phyloP scores from a whole-genome alignment of 805 yeast species.

The Clavispora vitiphila region DNA sequence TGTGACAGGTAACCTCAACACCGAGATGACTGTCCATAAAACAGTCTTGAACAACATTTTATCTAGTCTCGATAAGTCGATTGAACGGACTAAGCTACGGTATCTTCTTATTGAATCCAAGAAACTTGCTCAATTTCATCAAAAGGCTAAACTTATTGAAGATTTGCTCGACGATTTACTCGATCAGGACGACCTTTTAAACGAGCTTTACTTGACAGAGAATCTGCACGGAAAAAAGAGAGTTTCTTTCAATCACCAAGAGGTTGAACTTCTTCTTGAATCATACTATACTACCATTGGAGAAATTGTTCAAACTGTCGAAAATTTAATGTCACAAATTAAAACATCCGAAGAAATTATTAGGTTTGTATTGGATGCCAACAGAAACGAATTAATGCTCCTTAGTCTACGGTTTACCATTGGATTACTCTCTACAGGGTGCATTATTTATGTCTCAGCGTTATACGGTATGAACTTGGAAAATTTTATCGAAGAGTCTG shows the following conservation, averaged over 20 bases:
- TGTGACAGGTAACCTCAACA: constrained; percentile 70
- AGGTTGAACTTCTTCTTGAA: constrained; percentile 85
- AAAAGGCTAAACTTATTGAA: constrained; percentile 75
- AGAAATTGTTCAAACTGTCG: constrained; percentile 89
- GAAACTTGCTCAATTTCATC: constrained; percentile 75
- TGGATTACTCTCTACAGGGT: constrained; percentile 77
- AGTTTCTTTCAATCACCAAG: constrained; percentile 65
- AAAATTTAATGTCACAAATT: constrained; percentile 73
- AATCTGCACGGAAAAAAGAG: constrained; percentile 41
- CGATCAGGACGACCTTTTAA: constrained; percentile 83
- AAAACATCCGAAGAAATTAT: constrained; percentile 92
- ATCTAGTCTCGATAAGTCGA: constrained; percentile 71
- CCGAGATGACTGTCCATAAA: constrained; percentile 82
- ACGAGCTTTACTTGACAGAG: constrained; percentile 74
- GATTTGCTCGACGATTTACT: constrained; percentile 80
- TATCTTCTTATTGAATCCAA: constrained; percentile 80
- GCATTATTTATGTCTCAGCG: constrained; percentile 76
- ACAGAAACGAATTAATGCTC: constrained; percentile 88
- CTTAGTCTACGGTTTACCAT: constrained; percentile 79
- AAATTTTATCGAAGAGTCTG: constrained; percentile 82
- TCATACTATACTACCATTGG: constrained; percentile 88
- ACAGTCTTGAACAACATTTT: constrained; percentile 71
- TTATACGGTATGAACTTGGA: constrained; percentile 94
- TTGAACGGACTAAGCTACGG: constrained; percentile 74
- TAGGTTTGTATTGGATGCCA: constrained; percentile 86